Evolutionary conservation across 2,329 filamentous ascomycete genomes (phyloP).

Genomic region (Stagonosporopsis rhizophila): DNA sequence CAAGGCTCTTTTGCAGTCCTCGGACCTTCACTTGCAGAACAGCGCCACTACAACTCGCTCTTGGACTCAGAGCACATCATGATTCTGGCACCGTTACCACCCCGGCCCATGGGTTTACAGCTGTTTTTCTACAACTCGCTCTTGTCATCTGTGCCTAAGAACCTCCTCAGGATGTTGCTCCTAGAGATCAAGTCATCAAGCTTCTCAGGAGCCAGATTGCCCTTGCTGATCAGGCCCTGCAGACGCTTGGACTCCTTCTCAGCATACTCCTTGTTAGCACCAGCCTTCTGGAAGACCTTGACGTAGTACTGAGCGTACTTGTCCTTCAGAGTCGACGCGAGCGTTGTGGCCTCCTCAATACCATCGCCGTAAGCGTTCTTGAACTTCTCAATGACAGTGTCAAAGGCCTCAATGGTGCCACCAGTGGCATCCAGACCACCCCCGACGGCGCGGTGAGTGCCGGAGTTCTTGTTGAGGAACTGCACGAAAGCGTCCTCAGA

Average conservation of each 20-base stretch:
- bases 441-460: slow-evolving; percentile 82
- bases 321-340: slow-evolving; percentile 71
- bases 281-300: slow-evolving; percentile 86
- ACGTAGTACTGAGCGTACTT: slow-evolving; percentile 95
- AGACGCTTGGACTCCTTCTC: slow-evolving; percentile 86
- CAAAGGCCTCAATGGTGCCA: slow-evolving; percentile 81
- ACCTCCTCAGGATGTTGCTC: slow-evolving; percentile 86
- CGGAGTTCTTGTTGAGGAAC: slow-evolving; percentile 88
- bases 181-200: slow-evolving; percentile 85
- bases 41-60: neutral
- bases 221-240: slow-evolving; percentile 82
- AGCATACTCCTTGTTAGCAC: slow-evolving; percentile 77
- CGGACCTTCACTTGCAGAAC: neutral
- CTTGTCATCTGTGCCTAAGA: slow-evolving; percentile 69
- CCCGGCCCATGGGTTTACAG: neutral
- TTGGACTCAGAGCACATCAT: neutral
- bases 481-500: slow-evolving; percentile 76
- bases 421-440: slow-evolving; percentile 80
- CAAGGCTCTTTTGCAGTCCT: neutral
- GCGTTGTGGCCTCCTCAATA: slow-evolving; percentile 74
- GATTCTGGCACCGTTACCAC: neutral
- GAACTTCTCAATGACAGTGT: slow-evolving; percentile 77
- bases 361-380: slow-evolving; percentile 67
- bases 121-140: slow-evolving; percentile 68
- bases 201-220: slow-evolving; percentile 84